Evolutionary conservation across 1,139 yeast species (phyloP).

Genomic region (Citeromyces hawaiiensis): DNA sequence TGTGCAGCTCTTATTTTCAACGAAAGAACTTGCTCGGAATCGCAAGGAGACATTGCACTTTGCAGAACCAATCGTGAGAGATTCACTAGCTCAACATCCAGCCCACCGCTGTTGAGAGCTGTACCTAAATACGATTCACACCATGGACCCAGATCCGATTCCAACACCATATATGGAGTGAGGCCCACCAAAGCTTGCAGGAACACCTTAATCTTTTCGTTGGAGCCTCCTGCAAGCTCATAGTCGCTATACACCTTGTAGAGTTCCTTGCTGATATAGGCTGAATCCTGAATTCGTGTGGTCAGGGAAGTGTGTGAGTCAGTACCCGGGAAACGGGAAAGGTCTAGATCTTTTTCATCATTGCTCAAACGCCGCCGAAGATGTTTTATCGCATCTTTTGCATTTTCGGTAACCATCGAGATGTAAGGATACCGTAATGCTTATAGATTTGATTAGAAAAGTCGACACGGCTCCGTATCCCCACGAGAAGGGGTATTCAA

Average conservation of each 20-base stretch:
- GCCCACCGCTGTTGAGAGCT: background rate
- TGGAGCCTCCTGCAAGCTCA: background rate
- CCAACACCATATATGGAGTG: background rate
- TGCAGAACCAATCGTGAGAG: background rate
- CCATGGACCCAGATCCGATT: background rate
- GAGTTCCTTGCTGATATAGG: background rate
- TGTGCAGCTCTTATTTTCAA: background rate
- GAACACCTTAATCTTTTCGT: background rate
- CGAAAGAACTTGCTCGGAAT: background rate
- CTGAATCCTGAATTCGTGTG: background rate
- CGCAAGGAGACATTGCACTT: background rate
- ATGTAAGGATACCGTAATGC: conserved; percentile 1
- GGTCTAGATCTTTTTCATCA: background rate
- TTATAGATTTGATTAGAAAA: conserved; percentile 5
- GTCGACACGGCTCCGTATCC: conserved; percentile 39
- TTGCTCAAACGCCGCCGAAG: background rate
- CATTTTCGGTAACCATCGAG: conserved; percentile 8
- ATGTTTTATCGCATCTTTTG: conserved; percentile 7
- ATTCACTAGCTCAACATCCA: background rate
- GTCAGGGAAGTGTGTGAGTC: background rate
- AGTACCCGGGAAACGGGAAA: too few species aligned
- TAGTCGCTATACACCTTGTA: background rate
- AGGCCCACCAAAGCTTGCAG: background rate
- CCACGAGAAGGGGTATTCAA: conserved; percentile 7
- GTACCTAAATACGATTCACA: background rate